Evolutionary conservation across 805 yeast species (phyloP).

Genomic region (Nakazawaea ishiwadae): DNA sequence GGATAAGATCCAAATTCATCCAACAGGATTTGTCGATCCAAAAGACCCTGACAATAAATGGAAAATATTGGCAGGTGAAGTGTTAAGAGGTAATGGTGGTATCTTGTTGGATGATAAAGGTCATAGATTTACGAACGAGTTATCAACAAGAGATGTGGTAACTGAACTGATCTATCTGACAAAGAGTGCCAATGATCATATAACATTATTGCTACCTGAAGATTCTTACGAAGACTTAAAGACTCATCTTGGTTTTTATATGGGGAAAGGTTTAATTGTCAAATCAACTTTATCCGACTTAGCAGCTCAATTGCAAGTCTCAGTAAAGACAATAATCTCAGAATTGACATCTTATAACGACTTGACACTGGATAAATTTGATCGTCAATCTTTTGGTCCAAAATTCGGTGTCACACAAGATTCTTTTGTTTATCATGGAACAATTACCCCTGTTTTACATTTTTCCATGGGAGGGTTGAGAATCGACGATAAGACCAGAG

Average conservation of each 20-base stretch:
- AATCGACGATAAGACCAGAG: conserved; percentile 33
- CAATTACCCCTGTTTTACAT: conserved; percentile 59
- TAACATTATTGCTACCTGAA: conserved; percentile 34
- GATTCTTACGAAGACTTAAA: conserved; percentile 39
- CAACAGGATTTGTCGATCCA: conserved; percentile 54
- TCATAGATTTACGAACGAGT: conserved; percentile 49
- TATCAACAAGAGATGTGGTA: conserved; percentile 49
- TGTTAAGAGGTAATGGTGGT: conserved; percentile 57
- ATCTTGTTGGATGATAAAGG: conserved; percentile 42
- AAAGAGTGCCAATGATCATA: conserved; percentile 23
- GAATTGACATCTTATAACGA: conserved; percentile 15
- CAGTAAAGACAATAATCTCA: conserved; percentile 20
- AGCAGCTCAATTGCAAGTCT: conserved; percentile 20
- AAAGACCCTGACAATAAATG: conserved; percentile 33
- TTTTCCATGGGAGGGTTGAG: conserved; percentile 40
- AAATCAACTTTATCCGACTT: conserved; percentile 26
- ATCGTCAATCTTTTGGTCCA: conserved; percentile 28
- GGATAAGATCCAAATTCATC: conserved; percentile 59
- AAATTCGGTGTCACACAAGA: conserved; percentile 13
- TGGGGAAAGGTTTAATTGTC: conserved; percentile 30
- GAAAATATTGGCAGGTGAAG: conserved; percentile 58
- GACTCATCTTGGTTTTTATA: conserved; percentile 49
- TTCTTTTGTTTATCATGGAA: conserved; percentile 37
- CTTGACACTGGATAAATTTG: conserved; percentile 25
- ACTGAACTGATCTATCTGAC: conserved; percentile 33